Conservation (phyloP, 1,284 basidiomycete species). For the Puccinia hordei region DNA sequence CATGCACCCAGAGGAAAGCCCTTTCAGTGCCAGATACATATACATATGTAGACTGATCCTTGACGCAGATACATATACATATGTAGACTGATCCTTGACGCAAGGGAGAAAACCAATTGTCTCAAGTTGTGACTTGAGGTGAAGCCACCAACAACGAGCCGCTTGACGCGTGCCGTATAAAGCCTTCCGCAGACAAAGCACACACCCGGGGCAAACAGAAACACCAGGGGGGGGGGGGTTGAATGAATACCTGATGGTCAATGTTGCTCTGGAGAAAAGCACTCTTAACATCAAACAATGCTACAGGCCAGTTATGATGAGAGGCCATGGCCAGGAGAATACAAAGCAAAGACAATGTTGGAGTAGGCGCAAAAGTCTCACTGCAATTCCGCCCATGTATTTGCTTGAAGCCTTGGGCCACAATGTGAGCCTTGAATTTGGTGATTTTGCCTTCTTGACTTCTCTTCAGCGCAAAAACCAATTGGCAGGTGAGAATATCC, state of each 20-base stretch:
- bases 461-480: too few species aligned
- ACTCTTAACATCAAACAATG: slow-evolving; percentile 8
- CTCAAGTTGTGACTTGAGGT: not conserved
- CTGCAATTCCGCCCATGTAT: too few species aligned
- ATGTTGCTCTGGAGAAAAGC: slow-evolving; percentile 24
- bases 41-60: too few species aligned
- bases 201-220: not conserved
- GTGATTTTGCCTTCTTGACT: too few species aligned
- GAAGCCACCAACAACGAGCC: slow-evolving; percentile 20
- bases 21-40: not conserved
- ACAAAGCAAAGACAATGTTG: not conserved
- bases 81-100: not conserved
- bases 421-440: too few species aligned
- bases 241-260: slow-evolving; percentile 8
- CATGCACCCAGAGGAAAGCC: slow-evolving; percentile 10
- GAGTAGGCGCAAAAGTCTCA: too few species aligned
- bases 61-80: too few species aligned
- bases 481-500: too few species aligned
- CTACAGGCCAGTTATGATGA: not conserved
- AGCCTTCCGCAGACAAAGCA: not conserved
- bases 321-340: not conserved
- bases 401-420: too few species aligned
- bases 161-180: slow-evolving; percentile 15
- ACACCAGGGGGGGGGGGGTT: slow-evolving; percentile 20
- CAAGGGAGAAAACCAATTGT: not conserved